Percentiles rank a stretch among this genome's conserved stretches.
Conservation (phyloP, 1,139 yeast genomes). For the Wickerhamomyces sp. region DNA sequence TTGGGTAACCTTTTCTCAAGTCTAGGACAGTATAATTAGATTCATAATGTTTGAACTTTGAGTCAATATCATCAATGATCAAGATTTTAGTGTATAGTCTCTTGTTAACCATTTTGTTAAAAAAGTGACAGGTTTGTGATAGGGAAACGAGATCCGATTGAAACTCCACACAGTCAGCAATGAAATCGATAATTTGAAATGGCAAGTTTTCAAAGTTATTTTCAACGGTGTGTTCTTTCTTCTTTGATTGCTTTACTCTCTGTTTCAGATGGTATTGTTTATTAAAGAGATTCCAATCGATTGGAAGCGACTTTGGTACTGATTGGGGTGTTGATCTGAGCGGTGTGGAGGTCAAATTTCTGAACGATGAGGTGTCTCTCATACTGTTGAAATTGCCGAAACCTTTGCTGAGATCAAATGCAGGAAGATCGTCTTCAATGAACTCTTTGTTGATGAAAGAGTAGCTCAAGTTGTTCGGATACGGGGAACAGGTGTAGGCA, state of each 20-base stretch:
- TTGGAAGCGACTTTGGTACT: constrained; percentile 23
- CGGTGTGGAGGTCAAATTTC: constrained; percentile 25
- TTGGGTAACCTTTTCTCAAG: constrained; percentile 19
- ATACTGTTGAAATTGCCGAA: constrained; percentile 1
- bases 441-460: constrained; percentile 22
- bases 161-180: constrained; percentile 22
- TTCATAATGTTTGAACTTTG: constrained; percentile 17
- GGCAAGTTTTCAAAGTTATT: constrained; percentile 25
- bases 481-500: constrained; percentile 5
- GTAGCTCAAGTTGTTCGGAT: constrained; percentile 11
- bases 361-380: constrained; percentile 8
- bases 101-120: constrained; percentile 22
- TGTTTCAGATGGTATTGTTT: constrained; percentile 22
- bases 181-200: constrained; percentile 23
- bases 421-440: constrained; percentile 12
- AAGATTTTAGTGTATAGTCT: constrained; percentile 22
- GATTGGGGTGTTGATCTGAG: constrained; percentile 18
- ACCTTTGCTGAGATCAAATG: background rate
- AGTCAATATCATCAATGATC: constrained; percentile 21
- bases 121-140: constrained; percentile 22
- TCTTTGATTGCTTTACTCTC: constrained; percentile 9
- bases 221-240: constrained; percentile 5
- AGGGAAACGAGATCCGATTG: constrained; percentile 23
- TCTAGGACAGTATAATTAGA: constrained; percentile 22
- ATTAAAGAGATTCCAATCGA: constrained; percentile 26